Evolutionary conservation across 2,329 filamentous ascomycete species (phyloP).

Genomic region (Monosporascus sp.): DNA sequence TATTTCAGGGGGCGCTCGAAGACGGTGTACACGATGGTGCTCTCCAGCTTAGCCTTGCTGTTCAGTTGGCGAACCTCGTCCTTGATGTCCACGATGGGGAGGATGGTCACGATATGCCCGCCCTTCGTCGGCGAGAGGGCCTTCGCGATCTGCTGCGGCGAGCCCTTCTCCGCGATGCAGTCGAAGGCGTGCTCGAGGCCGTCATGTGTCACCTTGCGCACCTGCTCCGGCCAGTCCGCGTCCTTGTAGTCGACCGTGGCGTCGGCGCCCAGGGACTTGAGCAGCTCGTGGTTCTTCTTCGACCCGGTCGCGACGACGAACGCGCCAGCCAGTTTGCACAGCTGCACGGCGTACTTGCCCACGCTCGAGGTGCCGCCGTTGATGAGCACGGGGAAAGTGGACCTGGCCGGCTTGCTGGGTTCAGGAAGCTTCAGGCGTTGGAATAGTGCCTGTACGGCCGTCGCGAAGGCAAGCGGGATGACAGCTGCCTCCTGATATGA

Average conservation of each 20-base stretch:
- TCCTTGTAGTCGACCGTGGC: conserved; percentile 33
- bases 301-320: conserved; percentile 23
- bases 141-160: conserved; percentile 13
- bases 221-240: conserved; percentile 42
- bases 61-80: conserved; percentile 10
- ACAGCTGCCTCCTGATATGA: conserved; percentile 22
- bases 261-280: conserved; percentile 19
- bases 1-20: conserved; percentile 20
- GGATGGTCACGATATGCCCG: conserved; percentile 19
- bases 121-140: conserved; percentile 26
- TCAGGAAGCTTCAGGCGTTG: conserved; percentile 24
- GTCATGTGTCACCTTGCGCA: conserved; percentile 60
- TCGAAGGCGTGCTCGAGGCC: conserved; percentile 30
- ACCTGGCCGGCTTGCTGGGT: conserved; percentile 22
- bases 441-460: conserved; percentile 32
- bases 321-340: conserved; percentile 20
- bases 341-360: conserved; percentile 23
- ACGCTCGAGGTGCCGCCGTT: conserved; percentile 22
- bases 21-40: conserved; percentile 27
- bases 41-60: conserved; percentile 24
- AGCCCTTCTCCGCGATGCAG: conserved; percentile 21
- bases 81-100: conserved; percentile 14
- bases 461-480: conserved; percentile 35
- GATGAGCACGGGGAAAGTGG: conserved; percentile 26
- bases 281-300: conserved; percentile 18